These are phyloP conservation scores for Colletotrichum kahawae DNA, from an alignment of 2,329 filamentous ascomycete genomes.

Conservation along the genomic window DNA sequence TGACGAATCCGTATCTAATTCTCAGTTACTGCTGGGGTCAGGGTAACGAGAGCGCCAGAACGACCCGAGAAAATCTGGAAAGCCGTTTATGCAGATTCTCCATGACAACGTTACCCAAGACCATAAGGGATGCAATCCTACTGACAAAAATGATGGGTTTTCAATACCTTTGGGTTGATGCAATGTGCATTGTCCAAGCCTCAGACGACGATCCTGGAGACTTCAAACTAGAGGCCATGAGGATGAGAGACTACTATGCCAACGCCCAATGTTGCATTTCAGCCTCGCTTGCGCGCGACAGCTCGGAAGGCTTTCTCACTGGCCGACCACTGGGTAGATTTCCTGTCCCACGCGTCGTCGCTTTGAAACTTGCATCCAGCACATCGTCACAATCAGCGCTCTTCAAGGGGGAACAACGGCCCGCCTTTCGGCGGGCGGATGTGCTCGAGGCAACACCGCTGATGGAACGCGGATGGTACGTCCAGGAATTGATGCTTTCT, in stretches of 20 bases:
- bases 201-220: not conserved
- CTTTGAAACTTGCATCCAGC: not conserved
- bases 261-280: not conserved
- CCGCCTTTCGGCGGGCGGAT: no score
- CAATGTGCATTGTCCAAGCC: not conserved
- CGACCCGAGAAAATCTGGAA: not conserved
- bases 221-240: accelerated
- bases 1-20: no score
- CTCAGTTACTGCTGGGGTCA: no score
- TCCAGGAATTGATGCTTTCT: no score
- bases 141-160: not conserved
- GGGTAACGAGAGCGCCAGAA: not conserved
- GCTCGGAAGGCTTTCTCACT: not conserved
- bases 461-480: no score
- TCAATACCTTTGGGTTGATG: not conserved
- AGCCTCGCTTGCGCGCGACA: not conserved
- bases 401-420: no score
- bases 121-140: not conserved
- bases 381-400: accelerated
- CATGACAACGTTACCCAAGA: not conserved
- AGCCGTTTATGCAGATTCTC: not conserved
- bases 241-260: not conserved
- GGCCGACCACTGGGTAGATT: not conserved
- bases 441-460: no score
- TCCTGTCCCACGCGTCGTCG: not conserved